A percentile compares a stretch with the other conserved stretches of the same genome.
phyloP scores from a whole-genome alignment of 345 rosid genomes.

The Acer campestre region DNA sequence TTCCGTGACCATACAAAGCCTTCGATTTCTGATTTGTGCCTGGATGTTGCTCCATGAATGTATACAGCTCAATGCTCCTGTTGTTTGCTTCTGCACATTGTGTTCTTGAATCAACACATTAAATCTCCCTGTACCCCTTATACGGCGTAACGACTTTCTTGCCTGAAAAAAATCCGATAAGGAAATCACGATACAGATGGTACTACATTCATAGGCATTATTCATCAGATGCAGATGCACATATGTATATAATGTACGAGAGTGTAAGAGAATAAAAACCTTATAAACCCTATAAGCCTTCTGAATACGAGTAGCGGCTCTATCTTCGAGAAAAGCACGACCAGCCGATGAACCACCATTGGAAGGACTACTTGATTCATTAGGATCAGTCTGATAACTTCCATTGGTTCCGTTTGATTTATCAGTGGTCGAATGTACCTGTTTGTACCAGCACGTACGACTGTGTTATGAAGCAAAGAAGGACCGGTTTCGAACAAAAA shows the following conservation, averaged over 20 bases:
- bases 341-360: conserved; percentile 15
- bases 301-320: conserved; percentile 63
- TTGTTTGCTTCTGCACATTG: conserved; percentile 55
- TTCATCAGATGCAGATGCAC: background rate
- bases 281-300: conserved; percentile 58
- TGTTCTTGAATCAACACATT: conserved; percentile 56
- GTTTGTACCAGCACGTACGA: background rate
- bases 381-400: background rate
- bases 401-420: conserved; percentile 42
- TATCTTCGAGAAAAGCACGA: conserved; percentile 25
- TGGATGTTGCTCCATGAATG: conserved; percentile 85
- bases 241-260: too few relatives aligned
- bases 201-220: too few relatives aligned
- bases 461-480: background rate
- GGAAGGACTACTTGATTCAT: conserved; percentile 23
- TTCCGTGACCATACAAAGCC: conserved; percentile 73
- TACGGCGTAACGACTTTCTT: conserved; percentile 44
- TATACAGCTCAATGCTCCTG: conserved; percentile 48
- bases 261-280: conserved; percentile 28
- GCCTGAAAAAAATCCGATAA: conserved; percentile 46
- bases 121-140: conserved; percentile 58
- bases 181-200: background rate
- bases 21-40: conserved; percentile 57
- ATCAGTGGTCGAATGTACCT: conserved; percentile 48
- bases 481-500: background rate